Evolutionary conservation across 2,329 filamentous ascomycete species (phyloP).

Genomic region (Monilinia vaccinii-corymbosi): DNA sequence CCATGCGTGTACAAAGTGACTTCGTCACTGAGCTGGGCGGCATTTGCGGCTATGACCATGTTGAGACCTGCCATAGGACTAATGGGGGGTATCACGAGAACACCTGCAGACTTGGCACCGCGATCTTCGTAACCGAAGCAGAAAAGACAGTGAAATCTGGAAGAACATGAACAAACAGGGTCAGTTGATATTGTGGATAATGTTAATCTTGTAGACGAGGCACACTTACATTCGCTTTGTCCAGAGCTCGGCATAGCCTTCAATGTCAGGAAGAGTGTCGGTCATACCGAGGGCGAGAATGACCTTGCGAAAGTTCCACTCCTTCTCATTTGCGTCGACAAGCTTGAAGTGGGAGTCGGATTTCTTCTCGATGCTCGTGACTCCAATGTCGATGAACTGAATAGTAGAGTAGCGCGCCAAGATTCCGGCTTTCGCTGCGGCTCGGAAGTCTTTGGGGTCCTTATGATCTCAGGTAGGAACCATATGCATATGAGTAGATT

Average conservation of each 20-base stretch:
- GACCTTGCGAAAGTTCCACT: slow-evolving; percentile 42
- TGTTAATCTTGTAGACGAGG: neutral
- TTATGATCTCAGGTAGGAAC: slow-evolving; percentile 31
- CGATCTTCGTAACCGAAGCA: slow-evolving; percentile 51
- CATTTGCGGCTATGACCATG: slow-evolving; percentile 35
- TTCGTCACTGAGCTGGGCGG: slow-evolving; percentile 33
- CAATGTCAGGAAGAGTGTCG: slow-evolving; percentile 42
- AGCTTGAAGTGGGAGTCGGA: slow-evolving; percentile 28
- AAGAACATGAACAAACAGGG: neutral
- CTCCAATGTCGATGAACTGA: slow-evolving; percentile 24
- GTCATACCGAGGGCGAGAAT: slow-evolving; percentile 45
- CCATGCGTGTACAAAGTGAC: slow-evolving; percentile 45
- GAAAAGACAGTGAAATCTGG: slow-evolving; percentile 47
- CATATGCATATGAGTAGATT: slow-evolving; percentile 37
- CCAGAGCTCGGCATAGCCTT: slow-evolving; percentile 48
- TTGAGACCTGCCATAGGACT: slow-evolving; percentile 26
- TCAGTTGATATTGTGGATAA: neutral
- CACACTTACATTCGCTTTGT: slow-evolving; percentile 23
- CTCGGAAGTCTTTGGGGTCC: slow-evolving; percentile 28
- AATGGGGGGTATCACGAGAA: slow-evolving; percentile 35
- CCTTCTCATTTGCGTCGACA: slow-evolving; percentile 33
- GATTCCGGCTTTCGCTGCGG: slow-evolving; percentile 29
- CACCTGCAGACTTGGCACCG: slow-evolving; percentile 35
- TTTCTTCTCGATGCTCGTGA: slow-evolving; percentile 15
- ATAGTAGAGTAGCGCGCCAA: slow-evolving; percentile 30